Percentiles rank a stretch among this genome's conserved stretches.
phyloP scores from a whole-genome alignment of 148 eudicot species.

The Persicaria tinctoria region DNA sequence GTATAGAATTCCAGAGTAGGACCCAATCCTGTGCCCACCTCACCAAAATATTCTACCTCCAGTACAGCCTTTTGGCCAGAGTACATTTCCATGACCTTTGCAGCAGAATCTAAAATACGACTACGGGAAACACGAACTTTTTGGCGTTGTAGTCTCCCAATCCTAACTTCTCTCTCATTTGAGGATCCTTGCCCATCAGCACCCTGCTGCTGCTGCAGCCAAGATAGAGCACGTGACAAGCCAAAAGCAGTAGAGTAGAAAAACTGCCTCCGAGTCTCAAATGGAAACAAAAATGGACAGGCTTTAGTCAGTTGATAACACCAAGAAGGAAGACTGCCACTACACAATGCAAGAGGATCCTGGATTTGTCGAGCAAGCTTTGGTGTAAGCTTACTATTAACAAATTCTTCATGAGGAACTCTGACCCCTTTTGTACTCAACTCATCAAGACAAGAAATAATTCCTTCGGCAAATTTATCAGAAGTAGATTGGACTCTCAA shows the following conservation, averaged over 20 bases:
- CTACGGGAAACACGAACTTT: constrained; percentile 95
- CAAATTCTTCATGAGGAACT: constrained; percentile 69
- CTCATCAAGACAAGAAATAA: constrained; percentile 51
- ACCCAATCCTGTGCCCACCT: constrained; percentile 97
- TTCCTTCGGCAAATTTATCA: constrained; percentile 70
- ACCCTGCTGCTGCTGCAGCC: constrained; percentile 97
- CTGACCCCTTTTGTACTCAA: constrained; percentile 37
- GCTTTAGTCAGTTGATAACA: constrained; percentile 94
- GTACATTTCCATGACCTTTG: constrained; percentile 99
- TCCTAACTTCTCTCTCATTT: constrained; percentile 77
- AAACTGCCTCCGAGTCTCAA: constrained; percentile 89
- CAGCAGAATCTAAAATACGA: constrained; percentile 95
- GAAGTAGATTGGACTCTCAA: constrained; percentile 58
- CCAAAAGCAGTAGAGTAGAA: constrained; percentile 99
- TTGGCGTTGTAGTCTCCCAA: constrained; percentile 92
- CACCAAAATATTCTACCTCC: constrained; percentile 99
- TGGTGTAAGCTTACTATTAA: constrained; percentile 86
- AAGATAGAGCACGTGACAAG: constrained; percentile 78
- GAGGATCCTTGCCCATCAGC: constrained; percentile 78
- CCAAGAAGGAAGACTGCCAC: constrained; percentile 98
- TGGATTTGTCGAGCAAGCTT: constrained; percentile 94
- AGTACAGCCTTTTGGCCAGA: constrained; percentile 98
- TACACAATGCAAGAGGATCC: constrained; percentile 95
- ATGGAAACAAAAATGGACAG: constrained; percentile 95
- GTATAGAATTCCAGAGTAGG: constrained; percentile 97